Evolutionary conservation across 2,329 filamentous ascomycete genomes (phyloP).

Genomic region (Pseudogymnoascus sp.): DNA sequence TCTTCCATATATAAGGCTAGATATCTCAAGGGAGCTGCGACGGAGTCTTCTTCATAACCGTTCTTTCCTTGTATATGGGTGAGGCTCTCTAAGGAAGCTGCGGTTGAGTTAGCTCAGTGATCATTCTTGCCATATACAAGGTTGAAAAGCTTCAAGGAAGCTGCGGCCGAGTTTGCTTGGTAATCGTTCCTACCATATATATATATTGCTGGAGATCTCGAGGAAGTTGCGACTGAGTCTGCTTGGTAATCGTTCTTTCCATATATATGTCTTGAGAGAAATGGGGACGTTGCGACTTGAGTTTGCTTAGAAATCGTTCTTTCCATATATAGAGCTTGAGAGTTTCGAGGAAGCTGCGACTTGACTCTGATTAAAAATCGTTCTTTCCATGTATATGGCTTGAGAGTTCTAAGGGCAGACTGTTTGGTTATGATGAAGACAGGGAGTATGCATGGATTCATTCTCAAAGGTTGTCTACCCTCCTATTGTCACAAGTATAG

Average conservation of each 20-base stretch:
- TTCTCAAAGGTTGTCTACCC: too few species aligned
- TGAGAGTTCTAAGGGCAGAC: background rate
- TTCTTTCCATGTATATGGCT: background rate
- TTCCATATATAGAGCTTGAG: background rate
- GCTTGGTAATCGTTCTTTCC: background rate
- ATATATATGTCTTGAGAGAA: background rate
- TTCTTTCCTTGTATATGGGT: too few species aligned
- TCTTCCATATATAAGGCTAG: too few species aligned
- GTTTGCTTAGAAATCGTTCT: background rate
- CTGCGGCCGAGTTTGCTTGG: background rate
- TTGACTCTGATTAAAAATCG: background rate
- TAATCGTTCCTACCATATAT: background rate
- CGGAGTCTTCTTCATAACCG: background rate
- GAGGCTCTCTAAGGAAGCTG: background rate
- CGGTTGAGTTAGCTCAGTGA: background rate
- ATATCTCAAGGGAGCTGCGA: background rate
- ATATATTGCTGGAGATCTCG: too few species aligned
- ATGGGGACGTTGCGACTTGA: background rate
- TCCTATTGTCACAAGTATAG: too few species aligned
- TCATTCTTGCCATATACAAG: background rate
- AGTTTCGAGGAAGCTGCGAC: too few species aligned
- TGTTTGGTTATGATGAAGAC: background rate
- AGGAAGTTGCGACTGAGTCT: background rate
- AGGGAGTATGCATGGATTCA: background rate
- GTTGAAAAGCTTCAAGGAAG: too few species aligned